Conservation (phyloP, 805 yeast species). For the Ascoidea asiatica region DNA sequence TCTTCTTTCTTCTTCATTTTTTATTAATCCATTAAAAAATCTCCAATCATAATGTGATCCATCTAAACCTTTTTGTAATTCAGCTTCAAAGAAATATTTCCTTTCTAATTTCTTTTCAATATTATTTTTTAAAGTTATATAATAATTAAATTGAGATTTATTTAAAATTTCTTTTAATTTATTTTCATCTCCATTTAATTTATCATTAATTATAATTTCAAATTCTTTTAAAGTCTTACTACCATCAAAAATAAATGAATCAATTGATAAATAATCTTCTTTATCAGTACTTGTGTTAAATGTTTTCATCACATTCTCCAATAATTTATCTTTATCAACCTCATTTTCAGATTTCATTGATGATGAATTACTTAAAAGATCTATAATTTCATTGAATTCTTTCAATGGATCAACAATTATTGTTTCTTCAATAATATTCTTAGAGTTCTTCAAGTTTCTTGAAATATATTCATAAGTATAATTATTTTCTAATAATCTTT, state of each 20-base stretch:
- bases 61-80: too few relatives aligned
- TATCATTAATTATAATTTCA: neutral
- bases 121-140: neutral
- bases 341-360: too few relatives aligned
- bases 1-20: constrained; percentile 19
- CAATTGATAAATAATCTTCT: neutral
- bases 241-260: neutral
- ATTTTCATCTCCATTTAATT: neutral
- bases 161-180: neutral
- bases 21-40: constrained; percentile 37
- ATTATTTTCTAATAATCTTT: constrained; percentile 4
- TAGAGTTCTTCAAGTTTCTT: too few relatives aligned
- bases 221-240: too few relatives aligned
- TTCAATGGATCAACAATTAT: neutral
- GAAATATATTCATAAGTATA: neutral
- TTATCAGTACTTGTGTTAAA: neutral
- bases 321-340: too few relatives aligned
- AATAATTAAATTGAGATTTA: neutral
- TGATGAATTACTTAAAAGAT: neutral
- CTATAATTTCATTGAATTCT: neutral
- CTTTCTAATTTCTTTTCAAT: too few relatives aligned
- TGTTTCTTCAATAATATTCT: too few relatives aligned
- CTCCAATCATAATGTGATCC: constrained; percentile 40
- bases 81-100: too few relatives aligned
- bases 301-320: neutral